Evolutionary conservation across 1,284 basidiomycete genomes (phyloP).

Genomic region (Polyporus tsugae): DNA sequence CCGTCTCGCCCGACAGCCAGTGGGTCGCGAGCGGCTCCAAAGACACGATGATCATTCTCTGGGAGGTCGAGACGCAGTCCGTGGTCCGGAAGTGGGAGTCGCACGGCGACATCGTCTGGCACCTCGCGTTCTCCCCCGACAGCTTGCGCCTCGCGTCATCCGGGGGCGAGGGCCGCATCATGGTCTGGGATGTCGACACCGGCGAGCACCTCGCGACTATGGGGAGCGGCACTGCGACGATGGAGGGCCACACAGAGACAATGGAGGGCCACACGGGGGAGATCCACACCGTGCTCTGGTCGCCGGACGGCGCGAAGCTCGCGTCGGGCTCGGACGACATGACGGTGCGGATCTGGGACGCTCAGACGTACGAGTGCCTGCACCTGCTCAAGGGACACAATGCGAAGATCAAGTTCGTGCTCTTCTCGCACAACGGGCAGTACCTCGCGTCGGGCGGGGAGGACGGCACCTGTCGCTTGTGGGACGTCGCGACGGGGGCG

Average conservation of each 20-base stretch:
- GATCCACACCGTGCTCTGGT: constrained; percentile 32
- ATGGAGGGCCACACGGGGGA: constrained; percentile 27
- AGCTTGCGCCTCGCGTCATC: constrained; percentile 31
- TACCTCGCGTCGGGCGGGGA: constrained; percentile 31
- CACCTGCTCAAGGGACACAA: constrained; percentile 15
- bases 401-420: constrained; percentile 30
- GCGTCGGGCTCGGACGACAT: constrained; percentile 2
- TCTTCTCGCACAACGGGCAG: constrained; percentile 34
- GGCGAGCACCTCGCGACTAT: constrained; percentile 21
- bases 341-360: neutral
- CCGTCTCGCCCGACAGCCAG: constrained; percentile 32
- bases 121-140: constrained; percentile 37
- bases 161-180: constrained; percentile 29
- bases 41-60: constrained; percentile 27
- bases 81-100: constrained; percentile 20
- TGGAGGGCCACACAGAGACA: constrained; percentile 28
- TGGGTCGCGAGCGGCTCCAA: constrained; percentile 31
- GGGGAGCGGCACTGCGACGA: constrained; percentile 22
- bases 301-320: constrained; percentile 18
- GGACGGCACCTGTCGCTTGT: constrained; percentile 29
- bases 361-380: neutral
- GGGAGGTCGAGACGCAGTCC: constrained; percentile 15
- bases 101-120: constrained; percentile 21
- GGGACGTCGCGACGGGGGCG: constrained; percentile 22
- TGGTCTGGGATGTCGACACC: constrained; percentile 32